These are phyloP conservation scores for Pseudonectria foliicola DNA, from an alignment of 2,329 filamentous ascomycete genomes.

Conservation along the genomic window DNA sequence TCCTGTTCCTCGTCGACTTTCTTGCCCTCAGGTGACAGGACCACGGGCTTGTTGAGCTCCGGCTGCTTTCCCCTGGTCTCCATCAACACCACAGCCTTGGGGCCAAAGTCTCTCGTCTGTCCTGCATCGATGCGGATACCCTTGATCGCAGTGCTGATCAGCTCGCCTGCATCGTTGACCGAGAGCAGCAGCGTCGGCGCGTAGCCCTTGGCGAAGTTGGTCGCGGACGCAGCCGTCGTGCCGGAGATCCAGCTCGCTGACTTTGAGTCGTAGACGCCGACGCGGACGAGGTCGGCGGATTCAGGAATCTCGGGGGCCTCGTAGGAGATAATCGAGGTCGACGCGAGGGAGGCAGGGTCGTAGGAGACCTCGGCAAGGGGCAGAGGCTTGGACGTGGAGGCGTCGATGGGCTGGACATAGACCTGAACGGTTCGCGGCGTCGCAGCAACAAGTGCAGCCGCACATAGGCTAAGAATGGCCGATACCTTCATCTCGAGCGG, in stretches of 20 bases:
- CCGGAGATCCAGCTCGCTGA: slow-evolving; percentile 44
- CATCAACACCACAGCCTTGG: slow-evolving; percentile 46
- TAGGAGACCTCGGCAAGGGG: slow-evolving; percentile 52
- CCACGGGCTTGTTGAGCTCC: slow-evolving; percentile 56
- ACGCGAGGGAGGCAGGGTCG: slow-evolving; percentile 36
- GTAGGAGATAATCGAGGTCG: slow-evolving; percentile 45
- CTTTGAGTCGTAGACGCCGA: slow-evolving; percentile 49
- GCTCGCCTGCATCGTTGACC: slow-evolving; percentile 36
- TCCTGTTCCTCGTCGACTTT: slow-evolving; percentile 48
- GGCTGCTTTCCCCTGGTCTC: slow-evolving; percentile 46
- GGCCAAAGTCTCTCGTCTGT: slow-evolving; percentile 57
- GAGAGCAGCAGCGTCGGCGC: slow-evolving; percentile 49
- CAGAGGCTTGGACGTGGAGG: slow-evolving; percentile 26
- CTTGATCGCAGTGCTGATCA: slow-evolving; percentile 45
- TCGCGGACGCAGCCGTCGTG: slow-evolving; percentile 46
- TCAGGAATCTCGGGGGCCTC: slow-evolving; percentile 48
- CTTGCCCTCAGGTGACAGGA: slow-evolving; percentile 53
- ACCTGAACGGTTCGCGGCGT: slow-evolving; percentile 41
- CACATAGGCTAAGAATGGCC: slow-evolving; percentile 35
- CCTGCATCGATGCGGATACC: slow-evolving; percentile 57
- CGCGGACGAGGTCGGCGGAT: slow-evolving; percentile 42
- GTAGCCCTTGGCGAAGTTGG: slow-evolving; percentile 56
- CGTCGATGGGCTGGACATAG: slow-evolving; percentile 46
- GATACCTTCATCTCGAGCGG: slow-evolving; percentile 33
- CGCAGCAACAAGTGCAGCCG: slow-evolving; percentile 32